Evolutionary conservation across 768 basidiomycete species (phyloP).

Genomic region (Neoboletus subvelutipes): DNA sequence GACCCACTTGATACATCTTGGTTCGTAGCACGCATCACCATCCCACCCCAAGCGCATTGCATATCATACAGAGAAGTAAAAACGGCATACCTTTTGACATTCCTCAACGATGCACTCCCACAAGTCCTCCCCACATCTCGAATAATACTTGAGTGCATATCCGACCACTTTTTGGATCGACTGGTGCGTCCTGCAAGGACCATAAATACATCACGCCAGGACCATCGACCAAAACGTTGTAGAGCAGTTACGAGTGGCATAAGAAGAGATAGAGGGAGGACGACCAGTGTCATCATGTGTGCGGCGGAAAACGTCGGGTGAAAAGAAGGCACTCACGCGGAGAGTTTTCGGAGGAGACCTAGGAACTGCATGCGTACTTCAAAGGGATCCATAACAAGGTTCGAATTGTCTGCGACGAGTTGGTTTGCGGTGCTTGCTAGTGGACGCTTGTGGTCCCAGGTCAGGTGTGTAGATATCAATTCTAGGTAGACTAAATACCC

Average conservation of each 20-base stretch:
- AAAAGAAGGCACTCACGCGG: constrained; percentile 46
- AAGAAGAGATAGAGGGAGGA: neutral
- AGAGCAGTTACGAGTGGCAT: neutral
- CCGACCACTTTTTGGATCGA: constrained; percentile 87
- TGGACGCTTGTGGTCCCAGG: neutral
- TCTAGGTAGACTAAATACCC: too few relatives aligned
- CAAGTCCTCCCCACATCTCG: constrained; percentile 84
- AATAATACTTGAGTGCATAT: constrained; percentile 82
- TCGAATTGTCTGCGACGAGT: neutral
- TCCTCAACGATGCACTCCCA: constrained; percentile 95
- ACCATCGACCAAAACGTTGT: neutral
- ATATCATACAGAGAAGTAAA: neutral
- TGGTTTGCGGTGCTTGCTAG: neutral
- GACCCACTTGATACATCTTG: neutral
- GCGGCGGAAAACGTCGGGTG: neutral
- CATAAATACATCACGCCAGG: too few relatives aligned
- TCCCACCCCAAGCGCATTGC: neutral
- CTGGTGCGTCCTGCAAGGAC: constrained; percentile 63
- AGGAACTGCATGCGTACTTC: constrained; percentile 78
- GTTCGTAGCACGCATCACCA: neutral
- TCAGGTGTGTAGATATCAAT: too few relatives aligned
- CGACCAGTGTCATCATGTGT: neutral
- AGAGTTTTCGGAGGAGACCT: constrained; percentile 56
- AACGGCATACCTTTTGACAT: constrained; percentile 67
- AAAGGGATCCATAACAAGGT: constrained; percentile 47